Conservation (phyloP, 108 stramenopile genomes). For the Epithemia pelagica region DNA sequence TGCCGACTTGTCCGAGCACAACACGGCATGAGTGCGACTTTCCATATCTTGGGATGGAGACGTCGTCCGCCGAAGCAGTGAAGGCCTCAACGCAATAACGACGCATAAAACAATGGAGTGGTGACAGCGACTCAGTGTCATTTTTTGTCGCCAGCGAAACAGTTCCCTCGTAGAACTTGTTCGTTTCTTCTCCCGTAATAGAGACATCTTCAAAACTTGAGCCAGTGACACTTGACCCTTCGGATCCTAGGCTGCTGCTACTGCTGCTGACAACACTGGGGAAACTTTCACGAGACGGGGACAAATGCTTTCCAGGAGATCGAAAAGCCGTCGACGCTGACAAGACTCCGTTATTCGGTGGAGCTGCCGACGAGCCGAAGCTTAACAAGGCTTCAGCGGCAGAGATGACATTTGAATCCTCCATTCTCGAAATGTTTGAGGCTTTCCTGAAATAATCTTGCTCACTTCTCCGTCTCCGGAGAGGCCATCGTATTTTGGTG, state of each 20-base stretch:
- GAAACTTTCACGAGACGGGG: neutral
- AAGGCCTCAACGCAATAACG: constrained; percentile 70
- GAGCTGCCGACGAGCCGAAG: neutral
- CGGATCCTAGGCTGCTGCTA: neutral
- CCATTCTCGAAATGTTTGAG: neutral
- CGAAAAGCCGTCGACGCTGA: neutral
- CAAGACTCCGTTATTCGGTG: too few species aligned
- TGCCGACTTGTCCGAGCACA: constrained; percentile 35
- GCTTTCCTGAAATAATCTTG: neutral
- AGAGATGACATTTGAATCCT: constrained; percentile 1
- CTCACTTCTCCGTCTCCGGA: too few species aligned
- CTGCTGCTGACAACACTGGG: neutral
- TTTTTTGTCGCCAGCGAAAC: constrained; percentile 44
- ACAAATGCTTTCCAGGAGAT: neutral
- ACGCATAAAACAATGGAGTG: constrained; percentile 76
- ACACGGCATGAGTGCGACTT: constrained; percentile 40
- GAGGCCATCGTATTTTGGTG: neutral
- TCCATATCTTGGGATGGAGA: constrained; percentile 59
- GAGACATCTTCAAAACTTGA: neutral
- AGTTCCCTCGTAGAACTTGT: constrained; percentile 9
- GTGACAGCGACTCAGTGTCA: constrained; percentile 62
- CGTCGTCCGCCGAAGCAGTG: constrained; percentile 51
- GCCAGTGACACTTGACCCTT: neutral
- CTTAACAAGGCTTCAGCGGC: neutral
- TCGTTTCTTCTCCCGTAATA: neutral